Conservation (phyloP, 192 early-diverging fungal species). For the Linnemannia schmuckeri region DNA sequence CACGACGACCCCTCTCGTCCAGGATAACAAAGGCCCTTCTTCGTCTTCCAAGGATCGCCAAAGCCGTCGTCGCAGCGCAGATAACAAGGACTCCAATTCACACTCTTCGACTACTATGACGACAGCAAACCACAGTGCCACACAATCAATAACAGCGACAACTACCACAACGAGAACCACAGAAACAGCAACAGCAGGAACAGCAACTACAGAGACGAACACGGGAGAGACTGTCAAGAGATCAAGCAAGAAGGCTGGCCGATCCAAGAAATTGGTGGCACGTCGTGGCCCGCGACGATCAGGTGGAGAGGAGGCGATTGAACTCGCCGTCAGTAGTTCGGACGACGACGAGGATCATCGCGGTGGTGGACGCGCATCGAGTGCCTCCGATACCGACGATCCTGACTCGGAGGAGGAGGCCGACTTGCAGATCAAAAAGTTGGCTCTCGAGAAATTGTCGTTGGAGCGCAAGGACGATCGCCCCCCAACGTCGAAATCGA, state of each 20-base stretch:
- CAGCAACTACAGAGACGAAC: conserved; percentile 7
- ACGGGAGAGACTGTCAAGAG: conserved; percentile 20
- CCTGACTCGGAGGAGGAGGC: conserved; percentile 53
- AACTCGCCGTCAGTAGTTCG: conserved; percentile 47
- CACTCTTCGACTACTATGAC: background rate
- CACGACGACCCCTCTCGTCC: background rate
- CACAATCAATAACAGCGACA: background rate
- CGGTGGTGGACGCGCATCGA: conserved; percentile 16
- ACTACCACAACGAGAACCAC: background rate
- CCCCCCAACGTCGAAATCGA: background rate
- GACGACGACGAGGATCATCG: conserved; percentile 34
- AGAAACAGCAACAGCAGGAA: background rate
- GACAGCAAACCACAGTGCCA: conserved; percentile 4
- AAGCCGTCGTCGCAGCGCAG: conserved; percentile 14
- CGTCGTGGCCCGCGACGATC: conserved; percentile 46
- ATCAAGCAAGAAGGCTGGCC: conserved; percentile 36
- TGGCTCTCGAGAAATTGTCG: conserved; percentile 50
- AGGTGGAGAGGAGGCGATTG: conserved; percentile 41
- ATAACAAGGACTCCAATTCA: background rate
- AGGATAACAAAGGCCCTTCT: background rate
- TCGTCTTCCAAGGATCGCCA: conserved; percentile 1
- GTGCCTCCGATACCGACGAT: conserved; percentile 36
- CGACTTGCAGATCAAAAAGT: conserved; percentile 44
- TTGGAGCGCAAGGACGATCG: conserved; percentile 43
- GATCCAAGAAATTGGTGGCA: conserved; percentile 49